These are phyloP conservation scores for Pyricularia sp. DNA, from an alignment of 2,329 filamentous ascomycete species.

Conservation along the genomic window DNA sequence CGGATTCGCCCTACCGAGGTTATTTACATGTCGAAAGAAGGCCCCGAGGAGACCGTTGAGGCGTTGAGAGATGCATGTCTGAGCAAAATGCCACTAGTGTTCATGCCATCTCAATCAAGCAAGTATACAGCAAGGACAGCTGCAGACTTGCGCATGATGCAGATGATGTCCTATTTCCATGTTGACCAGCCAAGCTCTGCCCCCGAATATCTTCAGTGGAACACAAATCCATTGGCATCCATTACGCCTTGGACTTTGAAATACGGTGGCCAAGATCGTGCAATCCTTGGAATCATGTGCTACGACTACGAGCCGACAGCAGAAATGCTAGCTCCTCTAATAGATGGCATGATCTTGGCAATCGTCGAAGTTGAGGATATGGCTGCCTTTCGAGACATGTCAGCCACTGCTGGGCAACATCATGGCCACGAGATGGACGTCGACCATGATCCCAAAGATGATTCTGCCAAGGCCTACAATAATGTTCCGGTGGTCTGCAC, in stretches of 20 bases:
- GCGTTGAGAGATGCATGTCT: constrained; percentile 35
- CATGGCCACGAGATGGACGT: constrained; percentile 12
- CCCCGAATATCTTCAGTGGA: constrained; percentile 30
- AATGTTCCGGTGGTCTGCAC: constrained; percentile 13
- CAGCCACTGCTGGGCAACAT: background rate
- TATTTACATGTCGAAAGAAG: constrained; percentile 59
- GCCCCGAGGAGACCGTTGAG: constrained; percentile 47
- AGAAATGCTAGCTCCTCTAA: constrained; percentile 50
- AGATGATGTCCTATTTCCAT: constrained; percentile 75
- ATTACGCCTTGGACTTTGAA: constrained; percentile 51
- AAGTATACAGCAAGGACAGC: constrained; percentile 50
- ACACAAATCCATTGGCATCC: constrained; percentile 43
- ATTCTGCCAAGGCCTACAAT: background rate
- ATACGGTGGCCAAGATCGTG: constrained; percentile 40
- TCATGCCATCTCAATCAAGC: constrained; percentile 50
- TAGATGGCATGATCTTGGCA: constrained; percentile 63
- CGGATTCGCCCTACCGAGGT: constrained; percentile 49
- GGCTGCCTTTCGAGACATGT: constrained; percentile 31
- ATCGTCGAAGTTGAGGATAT: constrained; percentile 51
- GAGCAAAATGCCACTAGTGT: constrained; percentile 29
- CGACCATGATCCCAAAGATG: constrained; percentile 2
- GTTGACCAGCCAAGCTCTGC: constrained; percentile 14
- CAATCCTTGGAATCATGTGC: constrained; percentile 56
- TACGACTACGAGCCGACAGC: constrained; percentile 56
- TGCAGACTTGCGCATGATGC: constrained; percentile 61